A percentile compares a stretch with the other conserved stretches of the same genome.
phyloP scores from a whole-genome alignment of 1,139 yeast genomes.

The Saccharomycopsis crataegensis region DNA sequence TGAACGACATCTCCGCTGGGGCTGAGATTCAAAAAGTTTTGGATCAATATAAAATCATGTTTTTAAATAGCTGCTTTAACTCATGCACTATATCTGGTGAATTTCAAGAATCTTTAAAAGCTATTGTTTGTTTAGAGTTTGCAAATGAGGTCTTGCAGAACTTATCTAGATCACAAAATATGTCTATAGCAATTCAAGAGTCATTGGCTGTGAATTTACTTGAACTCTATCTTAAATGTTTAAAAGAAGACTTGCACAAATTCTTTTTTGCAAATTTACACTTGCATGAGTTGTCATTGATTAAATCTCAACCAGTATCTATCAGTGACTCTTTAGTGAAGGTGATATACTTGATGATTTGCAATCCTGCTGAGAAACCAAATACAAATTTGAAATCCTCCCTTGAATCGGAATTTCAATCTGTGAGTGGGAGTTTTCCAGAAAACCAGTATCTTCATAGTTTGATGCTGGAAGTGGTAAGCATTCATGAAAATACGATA shows the following conservation, averaged over 20 bases:
- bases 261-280: neutral
- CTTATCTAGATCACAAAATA: neutral
- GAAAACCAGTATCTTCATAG: neutral
- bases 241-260: neutral
- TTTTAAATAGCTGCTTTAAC: neutral
- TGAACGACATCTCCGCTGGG: neutral
- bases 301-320: neutral
- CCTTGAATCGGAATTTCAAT: neutral
- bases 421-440: neutral
- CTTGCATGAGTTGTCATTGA: neutral
- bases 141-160: constrained; percentile 1
- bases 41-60: neutral
- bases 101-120: neutral
- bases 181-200: neutral
- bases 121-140: constrained; percentile 4
- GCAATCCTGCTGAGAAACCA: neutral
- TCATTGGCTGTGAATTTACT: neutral
- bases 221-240: constrained; percentile 2
- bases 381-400: neutral
- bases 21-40: neutral
- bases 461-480: neutral
- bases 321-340: neutral
- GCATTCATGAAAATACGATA: neutral
- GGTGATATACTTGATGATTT: neutral
- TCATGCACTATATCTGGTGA: neutral